phyloP scores from a whole-genome alignment of 805 yeast genomes.

The Saccharomycopsis microspora region DNA sequence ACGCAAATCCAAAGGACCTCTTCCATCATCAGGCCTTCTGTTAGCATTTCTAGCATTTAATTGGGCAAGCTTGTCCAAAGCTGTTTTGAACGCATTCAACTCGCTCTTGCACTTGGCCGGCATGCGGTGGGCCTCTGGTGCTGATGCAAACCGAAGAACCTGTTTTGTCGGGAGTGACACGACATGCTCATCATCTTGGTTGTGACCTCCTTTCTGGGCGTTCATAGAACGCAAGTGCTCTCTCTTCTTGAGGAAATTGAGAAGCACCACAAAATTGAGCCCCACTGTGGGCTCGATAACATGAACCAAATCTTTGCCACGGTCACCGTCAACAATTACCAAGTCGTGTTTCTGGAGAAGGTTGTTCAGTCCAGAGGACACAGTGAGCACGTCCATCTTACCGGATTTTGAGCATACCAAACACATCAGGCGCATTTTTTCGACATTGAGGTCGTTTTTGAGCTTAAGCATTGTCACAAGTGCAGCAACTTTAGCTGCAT shows the following conservation, averaged over 20 bases:
- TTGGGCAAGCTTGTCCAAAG: slow-evolving; percentile 37
- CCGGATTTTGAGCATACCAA: slow-evolving; percentile 52
- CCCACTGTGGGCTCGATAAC: slow-evolving; percentile 54
- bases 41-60: slow-evolving; percentile 11
- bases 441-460: slow-evolving; percentile 9
- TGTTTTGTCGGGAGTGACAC: slow-evolving; percentile 57
- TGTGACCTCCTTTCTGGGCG: slow-evolving; percentile 8
- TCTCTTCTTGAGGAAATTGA: slow-evolving; percentile 64
- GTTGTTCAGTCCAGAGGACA: slow-evolving; percentile 54
- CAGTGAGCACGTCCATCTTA: slow-evolving; percentile 57
- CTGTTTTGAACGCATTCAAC: slow-evolving; percentile 56
- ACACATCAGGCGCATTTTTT: slow-evolving; percentile 24
- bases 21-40: slow-evolving; percentile 21
- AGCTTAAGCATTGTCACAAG: slow-evolving; percentile 10
- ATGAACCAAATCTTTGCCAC: slow-evolving; percentile 73
- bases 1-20: slow-evolving; percentile 37
- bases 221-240: slow-evolving; percentile 46
- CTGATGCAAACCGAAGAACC: slow-evolving; percentile 64
- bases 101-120: slow-evolving; percentile 61
- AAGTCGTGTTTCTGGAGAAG: slow-evolving; percentile 48
- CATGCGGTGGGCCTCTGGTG: slow-evolving; percentile 53
- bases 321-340: slow-evolving; percentile 73
- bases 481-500: slow-evolving; percentile 10
- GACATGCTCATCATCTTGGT: slow-evolving; percentile 19
- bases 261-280: slow-evolving; percentile 54